Evolutionary conservation across 1,284 basidiomycete genomes (phyloP).

Genomic region (Melanopsichium pennsylvanicum): DNA sequence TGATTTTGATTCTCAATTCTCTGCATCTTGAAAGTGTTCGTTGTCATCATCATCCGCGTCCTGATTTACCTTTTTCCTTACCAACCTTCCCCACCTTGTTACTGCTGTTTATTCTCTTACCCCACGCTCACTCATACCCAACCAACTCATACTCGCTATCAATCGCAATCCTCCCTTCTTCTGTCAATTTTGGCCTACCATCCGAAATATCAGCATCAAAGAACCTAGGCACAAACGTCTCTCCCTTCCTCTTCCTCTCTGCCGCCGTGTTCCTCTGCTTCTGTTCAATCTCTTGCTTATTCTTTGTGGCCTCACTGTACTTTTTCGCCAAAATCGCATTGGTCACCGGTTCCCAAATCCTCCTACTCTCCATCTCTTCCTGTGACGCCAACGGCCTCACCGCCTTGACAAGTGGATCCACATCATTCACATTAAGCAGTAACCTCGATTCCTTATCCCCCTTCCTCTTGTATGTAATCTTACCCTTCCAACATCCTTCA

Average conservation of each 20-base stretch:
- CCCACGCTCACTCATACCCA: too few species aligned
- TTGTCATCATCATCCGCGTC: slow-evolving; percentile 30
- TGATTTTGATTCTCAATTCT: too few species aligned
- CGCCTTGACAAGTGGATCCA: slow-evolving; percentile 81
- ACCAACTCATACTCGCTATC: slow-evolving; percentile 56
- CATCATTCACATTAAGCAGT: slow-evolving; percentile 78
- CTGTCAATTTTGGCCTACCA: slow-evolving; percentile 79
- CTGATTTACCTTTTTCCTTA: too few species aligned
- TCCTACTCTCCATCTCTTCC: slow-evolving; percentile 80
- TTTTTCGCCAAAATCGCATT: slow-evolving; percentile 79
- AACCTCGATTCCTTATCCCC: slow-evolving; percentile 75
- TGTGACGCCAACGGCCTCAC: slow-evolving; percentile 85
- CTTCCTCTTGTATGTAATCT: slow-evolving; percentile 80
- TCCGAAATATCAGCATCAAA: slow-evolving; percentile 78
- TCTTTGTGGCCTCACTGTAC: slow-evolving; percentile 69
- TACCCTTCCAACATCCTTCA: slow-evolving; percentile 86
- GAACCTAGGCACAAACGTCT: slow-evolving; percentile 74
- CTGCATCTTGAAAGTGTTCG: slow-evolving; percentile 41
- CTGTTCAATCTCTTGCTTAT: slow-evolving; percentile 63
- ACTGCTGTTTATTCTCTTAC: too few species aligned
- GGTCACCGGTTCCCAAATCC: slow-evolving; percentile 83
- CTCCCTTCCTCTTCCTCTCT: slow-evolving; percentile 51
- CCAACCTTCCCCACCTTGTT: too few species aligned
- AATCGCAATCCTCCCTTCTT: slow-evolving; percentile 64
- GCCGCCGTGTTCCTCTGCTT: slow-evolving; percentile 55